A percentile compares a stretch with the other conserved stretches of the same genome.
Evolutionary conservation across 371 early-diverging fungal species (phyloP).

Genomic region (Lichtheimia hyalospora): DNA sequence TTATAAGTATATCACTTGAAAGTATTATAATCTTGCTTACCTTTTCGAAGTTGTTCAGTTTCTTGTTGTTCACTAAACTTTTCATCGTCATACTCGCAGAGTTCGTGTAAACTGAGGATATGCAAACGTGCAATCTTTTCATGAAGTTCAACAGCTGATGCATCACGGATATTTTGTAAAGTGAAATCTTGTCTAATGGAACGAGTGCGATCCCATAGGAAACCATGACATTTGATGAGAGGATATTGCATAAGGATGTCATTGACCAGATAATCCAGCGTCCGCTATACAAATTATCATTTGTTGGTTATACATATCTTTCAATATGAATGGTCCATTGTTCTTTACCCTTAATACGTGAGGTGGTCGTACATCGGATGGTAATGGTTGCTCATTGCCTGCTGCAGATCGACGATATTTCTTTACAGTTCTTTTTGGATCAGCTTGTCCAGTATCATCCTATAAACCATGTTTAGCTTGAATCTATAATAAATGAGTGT

Average conservation of each 20-base stretch:
- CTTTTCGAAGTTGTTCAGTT: constrained; percentile 86
- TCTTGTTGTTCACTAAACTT: constrained; percentile 82
- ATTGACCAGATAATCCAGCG: constrained; percentile 80
- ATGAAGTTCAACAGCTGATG: constrained; percentile 66
- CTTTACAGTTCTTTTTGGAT: constrained; percentile 78
- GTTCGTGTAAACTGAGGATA: constrained; percentile 74
- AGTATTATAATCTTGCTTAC: constrained; percentile 27
- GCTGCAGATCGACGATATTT: constrained; percentile 87
- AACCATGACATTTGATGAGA: constrained; percentile 72
- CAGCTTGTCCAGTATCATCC: constrained; percentile 52
- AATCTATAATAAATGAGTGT: not conserved
- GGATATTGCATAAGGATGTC: constrained; percentile 55
- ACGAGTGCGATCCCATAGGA: constrained; percentile 88
- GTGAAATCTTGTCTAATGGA: constrained; percentile 89
- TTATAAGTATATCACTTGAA: not conserved
- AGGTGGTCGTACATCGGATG: constrained; percentile 90
- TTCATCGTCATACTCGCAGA: constrained; percentile 63
- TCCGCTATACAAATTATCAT: constrained; percentile 35
- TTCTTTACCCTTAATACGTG: constrained; percentile 57
- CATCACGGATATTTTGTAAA: constrained; percentile 76
- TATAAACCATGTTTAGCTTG: constrained; percentile 26
- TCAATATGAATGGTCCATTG: not conserved
- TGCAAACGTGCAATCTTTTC: constrained; percentile 91
- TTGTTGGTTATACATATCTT: not conserved
- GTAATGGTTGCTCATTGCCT: constrained; percentile 84